phyloP scores from a whole-genome alignment of 495 filamentous ascomycete species.

The Talaromyces stipitatus region DNA sequence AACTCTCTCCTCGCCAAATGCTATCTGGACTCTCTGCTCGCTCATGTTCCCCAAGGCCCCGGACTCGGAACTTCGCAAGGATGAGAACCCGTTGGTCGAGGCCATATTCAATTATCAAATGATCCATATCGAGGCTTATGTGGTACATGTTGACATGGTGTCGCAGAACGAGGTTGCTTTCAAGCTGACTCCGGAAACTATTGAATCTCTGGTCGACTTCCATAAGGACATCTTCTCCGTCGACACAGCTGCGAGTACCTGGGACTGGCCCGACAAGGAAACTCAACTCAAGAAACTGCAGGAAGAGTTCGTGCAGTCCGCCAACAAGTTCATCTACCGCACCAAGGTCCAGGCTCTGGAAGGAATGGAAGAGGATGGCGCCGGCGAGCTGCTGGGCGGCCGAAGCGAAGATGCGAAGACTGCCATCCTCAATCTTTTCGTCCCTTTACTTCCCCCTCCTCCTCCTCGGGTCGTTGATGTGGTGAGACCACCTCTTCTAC shows the following conservation, averaged over 20 bases:
- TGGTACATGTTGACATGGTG: slow-evolving; percentile 99
- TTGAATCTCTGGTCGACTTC: slow-evolving; percentile 90
- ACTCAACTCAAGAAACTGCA: slow-evolving; percentile 93
- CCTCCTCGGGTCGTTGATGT: slow-evolving; percentile 90
- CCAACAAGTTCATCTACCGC: slow-evolving; percentile 96
- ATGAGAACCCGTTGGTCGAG: slow-evolving; percentile 83
- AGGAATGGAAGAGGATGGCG: slow-evolving; percentile 94
- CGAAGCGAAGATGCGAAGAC: slow-evolving; percentile 91
- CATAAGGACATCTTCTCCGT: slow-evolving; percentile 96
- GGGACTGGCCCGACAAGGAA: slow-evolving; percentile 97
- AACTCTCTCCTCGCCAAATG: slow-evolving; percentile 81
- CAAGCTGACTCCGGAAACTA: slow-evolving; percentile 96
- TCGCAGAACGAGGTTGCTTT: slow-evolving; percentile 95
- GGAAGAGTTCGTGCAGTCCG: slow-evolving; percentile 92
- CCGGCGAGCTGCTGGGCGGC: slow-evolving; percentile 85
- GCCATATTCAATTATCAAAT: slow-evolving; percentile 91
- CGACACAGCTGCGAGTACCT: slow-evolving; percentile 80
- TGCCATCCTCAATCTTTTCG: slow-evolving; percentile 75
- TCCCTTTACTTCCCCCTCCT: slow-evolving; percentile 85
- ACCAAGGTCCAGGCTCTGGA: slow-evolving; percentile 86
- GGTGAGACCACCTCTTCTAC: slow-evolving; percentile 76
- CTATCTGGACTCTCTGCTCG: slow-evolving; percentile 93
- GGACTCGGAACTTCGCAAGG: slow-evolving; percentile 76
- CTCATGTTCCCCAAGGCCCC: slow-evolving; percentile 90
- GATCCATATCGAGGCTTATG: slow-evolving; percentile 93